Evolutionary conservation across 495 filamentous ascomycete genomes (phyloP).

Genomic region (Chaetomium tenue): DNA sequence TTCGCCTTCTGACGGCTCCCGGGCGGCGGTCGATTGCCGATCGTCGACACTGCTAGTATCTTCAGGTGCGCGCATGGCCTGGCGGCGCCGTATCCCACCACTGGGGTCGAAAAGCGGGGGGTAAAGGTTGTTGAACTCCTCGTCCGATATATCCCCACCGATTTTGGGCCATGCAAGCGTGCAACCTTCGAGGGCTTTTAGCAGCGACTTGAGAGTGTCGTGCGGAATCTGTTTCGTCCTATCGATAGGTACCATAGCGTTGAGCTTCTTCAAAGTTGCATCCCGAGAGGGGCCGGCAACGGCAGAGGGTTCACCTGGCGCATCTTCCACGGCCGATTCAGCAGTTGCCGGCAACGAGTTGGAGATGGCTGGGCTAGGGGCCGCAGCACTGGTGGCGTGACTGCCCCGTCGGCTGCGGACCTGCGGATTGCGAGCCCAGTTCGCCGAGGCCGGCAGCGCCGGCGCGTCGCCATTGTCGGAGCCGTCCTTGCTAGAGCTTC

Average conservation of each 20-base stretch:
- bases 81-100: constrained; percentile 73
- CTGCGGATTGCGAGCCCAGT: constrained; percentile 82
- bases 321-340: constrained; percentile 39
- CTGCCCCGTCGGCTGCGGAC: constrained; percentile 71
- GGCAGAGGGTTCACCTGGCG: background rate
- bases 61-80: constrained; percentile 68
- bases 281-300: constrained; percentile 8
- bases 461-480: constrained; percentile 71
- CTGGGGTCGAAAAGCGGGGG: constrained; percentile 79
- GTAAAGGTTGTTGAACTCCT: constrained; percentile 41
- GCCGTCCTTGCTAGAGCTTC: constrained; percentile 75
- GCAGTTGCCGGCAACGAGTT: constrained; percentile 57
- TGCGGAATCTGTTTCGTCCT: constrained; percentile 26
- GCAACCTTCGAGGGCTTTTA: constrained; percentile 38
- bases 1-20: constrained; percentile 48
- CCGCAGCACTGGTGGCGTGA: constrained; percentile 71
- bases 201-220: constrained; percentile 30
- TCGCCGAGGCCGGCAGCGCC: constrained; percentile 86
- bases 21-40: constrained; percentile 43
- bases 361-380: constrained; percentile 74
- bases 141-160: constrained; percentile 24
- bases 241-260: constrained; percentile 7
- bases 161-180: constrained; percentile 33
- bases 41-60: constrained; percentile 59
- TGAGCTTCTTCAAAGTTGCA: constrained; percentile 4